Evolutionary conservation across 2,329 filamentous ascomycete genomes (phyloP), one percentile per base, ranked within the genome.

Genomic region (Epichloe bromicola): DNA sequence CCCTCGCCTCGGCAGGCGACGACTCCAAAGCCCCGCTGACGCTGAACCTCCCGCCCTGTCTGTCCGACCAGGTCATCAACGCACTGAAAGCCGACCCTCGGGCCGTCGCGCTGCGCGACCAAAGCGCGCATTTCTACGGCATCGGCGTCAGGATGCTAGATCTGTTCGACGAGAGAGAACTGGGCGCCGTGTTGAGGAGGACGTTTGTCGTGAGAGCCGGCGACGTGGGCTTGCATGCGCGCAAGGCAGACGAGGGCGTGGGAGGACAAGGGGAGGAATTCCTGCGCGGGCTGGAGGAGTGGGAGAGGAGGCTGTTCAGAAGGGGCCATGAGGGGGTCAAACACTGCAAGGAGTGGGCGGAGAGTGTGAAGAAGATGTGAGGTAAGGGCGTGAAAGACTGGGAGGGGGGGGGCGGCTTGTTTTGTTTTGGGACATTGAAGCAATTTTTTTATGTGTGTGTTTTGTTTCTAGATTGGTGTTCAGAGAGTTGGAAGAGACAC

Each of bases 81-180:
- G 93, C 93, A 0, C 73, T 98, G 38, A 93, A 91, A 63, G 93
- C 93, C 34, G 89, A 96, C 63, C 85, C 93, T 2, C 83, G 85
- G 50, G 85, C 86, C 11, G 88, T 98, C 1, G 83, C 95, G 51
- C 67, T 98, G 41, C 81, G 91, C 47, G 82, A 87, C 51, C 80
- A 93, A 65, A 87, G 86, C 54, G 82, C 85, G 37, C 86, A 95
- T 66, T 95, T 95, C 60, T 97, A 95, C 70, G 83, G 80, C 23
- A 76, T 97, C 4, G 88, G 86, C 3, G 84, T 87, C 43, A 79
- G 88, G 48, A 89, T 96, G 67, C 73, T 97, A 54, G 90, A 96
- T 53, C 69, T 98, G 0, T 95, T 95, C 55, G 90, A 96, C 52
- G 90, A 95, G 65, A 65, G 66, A 43, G 79, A 80, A 53, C 82